Base-by-base conservation (phyloP, 768 basidiomycete genomes). In the Suillus spraguei region DNA sequence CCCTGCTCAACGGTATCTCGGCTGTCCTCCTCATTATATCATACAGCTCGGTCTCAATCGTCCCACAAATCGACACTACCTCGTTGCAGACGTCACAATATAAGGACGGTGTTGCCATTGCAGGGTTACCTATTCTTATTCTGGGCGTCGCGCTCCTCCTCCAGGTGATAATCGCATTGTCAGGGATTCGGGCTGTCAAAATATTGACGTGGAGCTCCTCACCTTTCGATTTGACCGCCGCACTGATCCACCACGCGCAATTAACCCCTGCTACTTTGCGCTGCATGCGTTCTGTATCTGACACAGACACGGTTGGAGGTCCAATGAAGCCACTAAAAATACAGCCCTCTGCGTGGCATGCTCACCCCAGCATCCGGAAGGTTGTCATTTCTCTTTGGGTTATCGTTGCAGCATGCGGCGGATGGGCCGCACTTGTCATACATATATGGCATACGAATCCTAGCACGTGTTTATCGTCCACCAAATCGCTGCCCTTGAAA, bases 11-110 rank as follows among this genome's bases (percentile, higher is more conserved):
- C 13, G 1, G 64, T 8, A 9, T 67, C 41, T 72, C 71, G 74
- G 65, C 67, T 35, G 47, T 71, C 44, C 67, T 74, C 28, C 71
- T 76, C 62, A 60, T 76, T 60, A 55, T 71, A 16, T 74, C 74
- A 36, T 74, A 72, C 39, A 67, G 66, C 35, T 74, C 74, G 16
- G 66, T 68, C 60, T 64, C 68, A 9, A 72, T 75, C 17, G 28
- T 28, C 28, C 28, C 28, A 28, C 28, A 28, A 28, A 28, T 28
- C 28, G 28, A 28, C 28, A 28, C 28, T 28, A 28, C 28, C 4
- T 28, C 28, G 28, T 28, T 28, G 28, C 28, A 28, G 28, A 28
- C 28, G 4, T 28, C 28, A 28, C 28, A 28, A 28, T 28, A 28
- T 28, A 4, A 28, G 28, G 28, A 28, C 4, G 28, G 28, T 28